Conservation (phyloP, 148 eudicot species). For the Pouteria glomerata region DNA sequence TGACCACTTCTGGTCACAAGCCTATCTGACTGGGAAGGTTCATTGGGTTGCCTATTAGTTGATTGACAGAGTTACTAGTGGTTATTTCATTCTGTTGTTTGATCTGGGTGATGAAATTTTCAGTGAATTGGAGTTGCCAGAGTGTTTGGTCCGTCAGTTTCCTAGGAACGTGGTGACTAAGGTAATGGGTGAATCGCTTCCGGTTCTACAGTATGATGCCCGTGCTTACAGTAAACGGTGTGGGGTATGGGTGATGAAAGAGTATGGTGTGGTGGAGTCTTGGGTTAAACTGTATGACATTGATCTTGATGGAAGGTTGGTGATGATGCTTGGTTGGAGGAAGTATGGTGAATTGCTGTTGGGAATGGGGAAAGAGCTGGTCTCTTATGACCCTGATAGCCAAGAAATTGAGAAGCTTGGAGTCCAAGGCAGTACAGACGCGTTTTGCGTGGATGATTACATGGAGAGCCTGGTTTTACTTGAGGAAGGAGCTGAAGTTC, state of each 20-base stretch:
- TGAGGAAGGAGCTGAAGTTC: too few relatives aligned
- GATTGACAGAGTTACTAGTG: too few relatives aligned
- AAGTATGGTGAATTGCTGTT: background rate
- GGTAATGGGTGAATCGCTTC: too few relatives aligned
- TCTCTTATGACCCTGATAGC: background rate
- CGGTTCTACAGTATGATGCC: background rate
- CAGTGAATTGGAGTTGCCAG: too few relatives aligned
- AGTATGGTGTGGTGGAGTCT: slow-evolving; percentile 2
- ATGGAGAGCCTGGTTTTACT: too few relatives aligned
- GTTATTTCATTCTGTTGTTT: too few relatives aligned
- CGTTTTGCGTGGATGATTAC: too few relatives aligned
- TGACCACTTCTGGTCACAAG: background rate
- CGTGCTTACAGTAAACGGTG: background rate
- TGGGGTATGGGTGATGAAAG: background rate
- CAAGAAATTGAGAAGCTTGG: background rate
- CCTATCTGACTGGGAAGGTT: background rate
- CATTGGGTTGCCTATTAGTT: background rate
- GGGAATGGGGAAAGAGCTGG: background rate
- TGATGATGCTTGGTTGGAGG: background rate
- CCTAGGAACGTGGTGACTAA: too few relatives aligned
- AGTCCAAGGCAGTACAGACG: too few relatives aligned
- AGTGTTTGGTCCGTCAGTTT: too few relatives aligned
- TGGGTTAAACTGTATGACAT: background rate
- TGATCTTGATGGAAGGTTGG: background rate
- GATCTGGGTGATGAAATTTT: too few relatives aligned